These are phyloP conservation scores for Podochytrium sp. DNA, from an alignment of 192 early-diverging fungal species.

Conservation along the genomic window DNA sequence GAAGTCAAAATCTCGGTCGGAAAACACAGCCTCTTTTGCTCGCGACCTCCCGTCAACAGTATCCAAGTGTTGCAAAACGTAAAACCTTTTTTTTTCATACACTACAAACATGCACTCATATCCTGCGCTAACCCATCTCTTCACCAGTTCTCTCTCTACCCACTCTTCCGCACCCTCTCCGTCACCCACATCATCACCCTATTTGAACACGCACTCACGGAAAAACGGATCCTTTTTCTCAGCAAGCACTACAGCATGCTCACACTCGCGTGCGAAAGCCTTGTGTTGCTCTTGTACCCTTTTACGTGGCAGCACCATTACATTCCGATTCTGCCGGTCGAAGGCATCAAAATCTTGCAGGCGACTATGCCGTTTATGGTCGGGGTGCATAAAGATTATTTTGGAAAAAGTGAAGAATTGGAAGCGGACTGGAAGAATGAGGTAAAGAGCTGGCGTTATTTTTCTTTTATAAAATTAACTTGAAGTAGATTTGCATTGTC, in stretches of 20 bases:
- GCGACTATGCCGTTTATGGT: conserved; percentile 82
- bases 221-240: conserved; percentile 74
- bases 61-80: conserved; percentile 78
- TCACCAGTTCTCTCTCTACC: conserved; percentile 81
- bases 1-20: conserved; percentile 75
- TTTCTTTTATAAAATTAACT: background rate
- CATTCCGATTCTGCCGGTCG: conserved; percentile 73
- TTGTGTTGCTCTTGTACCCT: conserved; percentile 70
- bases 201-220: conserved; percentile 72
- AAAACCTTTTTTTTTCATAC: conserved; percentile 24
- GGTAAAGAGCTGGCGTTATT: conserved; percentile 39
- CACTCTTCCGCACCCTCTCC: conserved; percentile 72
- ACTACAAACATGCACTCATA: background rate
- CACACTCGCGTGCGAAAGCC: conserved; percentile 65
- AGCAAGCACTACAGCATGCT: conserved; percentile 73
- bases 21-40: conserved; percentile 61
- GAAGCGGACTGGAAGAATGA: conserved; percentile 67
- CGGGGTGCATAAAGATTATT: conserved; percentile 66
- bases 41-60: conserved; percentile 76
- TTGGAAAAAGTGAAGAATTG: conserved; percentile 40
- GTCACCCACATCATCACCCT: conserved; percentile 65
- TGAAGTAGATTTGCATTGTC: conserved; percentile 50
- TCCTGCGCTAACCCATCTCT: conserved; percentile 8
- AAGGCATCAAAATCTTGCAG: conserved; percentile 65
- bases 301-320: conserved; percentile 79